Conservation (phyloP, 805 yeast genomes). For the Cyberlindnera americana region DNA sequence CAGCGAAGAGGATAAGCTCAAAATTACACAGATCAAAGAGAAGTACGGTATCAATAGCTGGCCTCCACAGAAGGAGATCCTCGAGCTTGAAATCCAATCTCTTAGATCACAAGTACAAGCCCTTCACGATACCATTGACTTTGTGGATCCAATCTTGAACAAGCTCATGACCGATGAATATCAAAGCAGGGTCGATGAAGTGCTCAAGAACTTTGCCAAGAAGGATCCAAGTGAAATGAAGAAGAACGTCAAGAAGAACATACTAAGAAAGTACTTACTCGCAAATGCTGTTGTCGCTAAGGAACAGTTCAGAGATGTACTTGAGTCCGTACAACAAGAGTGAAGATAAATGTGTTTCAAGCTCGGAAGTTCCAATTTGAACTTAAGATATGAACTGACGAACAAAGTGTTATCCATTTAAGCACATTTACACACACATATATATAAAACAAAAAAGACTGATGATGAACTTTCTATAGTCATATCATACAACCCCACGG, state of each 20-base stretch:
- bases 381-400: slow-evolving; percentile 8
- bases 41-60: slow-evolving; percentile 46
- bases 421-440: neutral
- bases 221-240: slow-evolving; percentile 39
- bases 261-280: slow-evolving; percentile 61
- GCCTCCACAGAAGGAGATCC: slow-evolving; percentile 40
- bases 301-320: slow-evolving; percentile 20
- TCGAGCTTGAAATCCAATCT: slow-evolving; percentile 37
- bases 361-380: neutral
- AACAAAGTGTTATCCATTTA: neutral
- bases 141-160: slow-evolving; percentile 34
- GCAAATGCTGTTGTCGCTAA: slow-evolving; percentile 27
- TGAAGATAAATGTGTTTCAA: neutral
- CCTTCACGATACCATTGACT: slow-evolving; percentile 32
- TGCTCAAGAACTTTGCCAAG: slow-evolving; percentile 35
- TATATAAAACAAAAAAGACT: neutral
- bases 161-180: slow-evolving; percentile 34
- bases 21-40: slow-evolving; percentile 36
- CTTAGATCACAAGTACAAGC: slow-evolving; percentile 28
- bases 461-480: neutral
- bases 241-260: slow-evolving; percentile 61
- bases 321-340: slow-evolving; percentile 16
- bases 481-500: neutral
- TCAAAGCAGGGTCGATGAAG: slow-evolving; percentile 34
- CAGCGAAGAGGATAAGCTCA: slow-evolving; percentile 34